Evolutionary conservation across 495 filamentous ascomycete genomes (phyloP), one percentile per base, ranked within the genome.

Genomic region (Aspergillus funiculosus): DNA sequence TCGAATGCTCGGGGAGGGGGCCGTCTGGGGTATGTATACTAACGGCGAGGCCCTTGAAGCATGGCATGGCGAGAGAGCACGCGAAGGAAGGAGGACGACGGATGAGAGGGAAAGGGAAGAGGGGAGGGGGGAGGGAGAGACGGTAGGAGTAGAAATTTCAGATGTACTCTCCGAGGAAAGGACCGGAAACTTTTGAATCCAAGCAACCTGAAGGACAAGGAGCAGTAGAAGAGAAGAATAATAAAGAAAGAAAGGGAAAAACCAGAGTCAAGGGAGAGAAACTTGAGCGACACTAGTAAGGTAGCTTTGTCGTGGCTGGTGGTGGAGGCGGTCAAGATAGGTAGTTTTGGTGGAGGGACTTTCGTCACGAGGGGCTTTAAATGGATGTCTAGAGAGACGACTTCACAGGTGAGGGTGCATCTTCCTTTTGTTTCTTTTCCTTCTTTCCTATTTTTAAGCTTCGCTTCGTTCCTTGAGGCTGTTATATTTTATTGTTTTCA

Each of bases 21-120:
- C 87, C 85, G 57, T 87, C 83, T 46, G 87, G 87, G 25, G 89
- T 87, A 64, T 96, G 90, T 59, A 96, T 92, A 74, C 87, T 94
- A 62, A 96, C 89, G 37, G 90, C 89, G 59, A 96, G 86, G 64
- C 90, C 90, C 71, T 94, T 92, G 75, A 95, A 96, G 80, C 90
- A 96, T 71, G 90, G 90, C 90, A 95, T 95, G 58, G 37, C 61
- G 63, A 45, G 50, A 22, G 46, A 19, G 38, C 30, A 15, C 28
- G 40, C 22, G 24, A 10, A 34, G 34, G 44, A 34, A 50, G 22
- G 43, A 28, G 20, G 26, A 21, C 28, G 28, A 21, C 26, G 32
- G 34, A 20, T 19, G 38, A 26, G 39, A 25, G 25, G n/a, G n/a
- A n/a, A n/a, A n/a, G n/a, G n/a, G n/a, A n/a, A n/a, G n/a, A n/a